Base-by-base conservation (phyloP, 768 basidiomycete genomes). In the Rhodotorula diobovata region DNA sequence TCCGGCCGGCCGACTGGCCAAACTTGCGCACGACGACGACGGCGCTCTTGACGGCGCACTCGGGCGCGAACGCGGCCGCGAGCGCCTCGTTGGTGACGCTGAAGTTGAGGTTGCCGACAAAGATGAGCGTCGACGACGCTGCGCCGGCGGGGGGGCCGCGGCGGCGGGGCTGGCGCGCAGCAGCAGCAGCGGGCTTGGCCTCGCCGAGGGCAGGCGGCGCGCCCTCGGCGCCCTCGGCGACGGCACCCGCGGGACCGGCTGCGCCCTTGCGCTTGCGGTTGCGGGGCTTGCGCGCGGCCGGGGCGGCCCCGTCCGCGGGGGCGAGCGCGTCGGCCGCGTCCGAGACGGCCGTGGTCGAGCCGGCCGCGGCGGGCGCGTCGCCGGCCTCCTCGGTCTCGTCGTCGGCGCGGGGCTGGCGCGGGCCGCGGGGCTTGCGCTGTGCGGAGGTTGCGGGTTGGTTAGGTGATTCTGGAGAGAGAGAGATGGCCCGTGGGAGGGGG, bases 31-130 rank as follows among this genome's bases (percentile, higher is more conserved):
- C 87, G 77, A 97, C 91, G 74, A 99, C 90, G 75, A 90, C 90
- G 72, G 94, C 93, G 76, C 89, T 89, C 79, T 85, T 84, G 75
- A 95, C 90, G 53, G 82, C 83, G 82, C 96, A 88, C 73, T 87
- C 90, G 34, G 88, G 89, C 35, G 34, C 56, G 85, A 99, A 98
- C 77, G 96, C 84, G 56, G 86, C 83, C 37, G 85, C 79, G 75
- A 99, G 88, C 63, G 85, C 88, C 41, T 84, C 89, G 79, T 98
- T 94, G 39, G 53, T 90, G 73, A 97, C 87, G 80, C 83, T 88
- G 87, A 97, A 98, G 56, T 93, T 91, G 71, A 98, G 91, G 84
- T 98, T 98, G 83, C 94, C 95, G 77, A 97, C 93, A 78, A 97
- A 97, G 76, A 97, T 54, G 72, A 71, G 67, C 30, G 85, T 89